Evolutionary conservation across 352 stramenopile genomes (phyloP).

Genomic region (Globisporangium abappressorium): DNA sequence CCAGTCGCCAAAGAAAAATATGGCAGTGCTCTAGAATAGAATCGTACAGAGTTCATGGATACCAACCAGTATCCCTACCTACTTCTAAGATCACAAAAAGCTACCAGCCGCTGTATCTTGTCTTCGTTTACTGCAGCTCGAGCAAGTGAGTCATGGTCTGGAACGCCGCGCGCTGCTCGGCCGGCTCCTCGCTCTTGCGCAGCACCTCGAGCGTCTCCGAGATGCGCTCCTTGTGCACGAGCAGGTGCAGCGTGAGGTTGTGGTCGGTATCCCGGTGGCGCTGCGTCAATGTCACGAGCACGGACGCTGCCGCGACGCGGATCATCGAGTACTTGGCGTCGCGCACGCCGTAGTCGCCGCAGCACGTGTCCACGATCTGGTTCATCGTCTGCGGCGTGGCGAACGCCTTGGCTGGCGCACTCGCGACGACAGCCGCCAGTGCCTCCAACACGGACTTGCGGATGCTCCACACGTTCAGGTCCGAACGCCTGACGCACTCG

Average conservation of each 20-base stretch:
- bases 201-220: slow-evolving; percentile 39
- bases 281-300: slow-evolving; percentile 42
- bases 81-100: not conserved
- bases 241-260: slow-evolving; percentile 40
- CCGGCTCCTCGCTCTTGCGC: slow-evolving; percentile 48
- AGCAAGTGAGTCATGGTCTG: slow-evolving; percentile 42
- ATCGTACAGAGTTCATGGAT: not conserved
- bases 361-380: slow-evolving; percentile 40
- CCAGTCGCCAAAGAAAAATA: not conserved
- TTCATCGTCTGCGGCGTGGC: slow-evolving; percentile 27
- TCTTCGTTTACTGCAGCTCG: slow-evolving; percentile 19
- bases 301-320: slow-evolving; percentile 50
- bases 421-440: slow-evolving; percentile 31
- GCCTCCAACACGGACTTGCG: slow-evolving; percentile 52
- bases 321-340: slow-evolving; percentile 75
- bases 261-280: slow-evolving; percentile 23
- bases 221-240: slow-evolving; percentile 49
- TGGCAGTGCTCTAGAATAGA: not conserved
- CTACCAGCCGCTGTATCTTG: not conserved
- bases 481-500: slow-evolving; percentile 26
- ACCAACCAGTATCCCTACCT: not conserved
- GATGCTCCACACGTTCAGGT: slow-evolving; percentile 67
- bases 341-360: slow-evolving; percentile 48
- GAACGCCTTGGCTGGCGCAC: slow-evolving; percentile 24
- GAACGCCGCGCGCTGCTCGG: slow-evolving; percentile 59